Base-by-base conservation (phyloP, 2,329 filamentous ascomycete species). In the Paracamarosporium sp. region DNA sequence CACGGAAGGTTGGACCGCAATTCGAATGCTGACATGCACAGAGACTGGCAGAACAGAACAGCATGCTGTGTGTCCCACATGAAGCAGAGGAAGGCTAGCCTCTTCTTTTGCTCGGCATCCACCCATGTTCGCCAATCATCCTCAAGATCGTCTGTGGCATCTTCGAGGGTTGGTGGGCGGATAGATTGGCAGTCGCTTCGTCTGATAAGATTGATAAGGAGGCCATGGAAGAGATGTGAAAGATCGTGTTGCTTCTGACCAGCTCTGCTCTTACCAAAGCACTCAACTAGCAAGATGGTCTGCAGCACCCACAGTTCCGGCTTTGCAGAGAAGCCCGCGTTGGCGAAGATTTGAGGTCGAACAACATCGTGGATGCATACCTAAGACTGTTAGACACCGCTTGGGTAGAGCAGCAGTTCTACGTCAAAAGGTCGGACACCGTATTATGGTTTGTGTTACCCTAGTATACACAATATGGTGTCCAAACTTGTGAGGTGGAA, bases 1-100 rank as follows among this genome's bases (percentile, higher is more conserved):
- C 84, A 88, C 0, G 86, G 86, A 2, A 88, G 69, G 1, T 80
- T 78, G 0, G 85, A 80, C 0, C 85, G 81, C 1, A 89, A 78
- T 63, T 88, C 86, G 48, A 88, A 88, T 0, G 86, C 84, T 1
- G 85, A 88, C 86, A 88, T 88, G 71, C 86, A 88, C 0, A 89
- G 79, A 4, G 84, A 87, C 65, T 88, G 86, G n/a, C 85, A 88
- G 68, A 88, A 88, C 0, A 88, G 76, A 0, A 88, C 85, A 0
- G 86, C 86, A 58, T 88, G 86, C 53, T 88, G 86, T 0, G 85
- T 87, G 62, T 88, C 86, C 86, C 86, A 88, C 78, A 88, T 84
- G 67, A 89, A 89, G 65, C 85, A 88, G 5, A 87, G 76, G 36
- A 88, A 79, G 0, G 85, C 84, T 0, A 86, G 73, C 51, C 86